Evolutionary conservation across 1,284 basidiomycete genomes (phyloP), one percentile per base, ranked within the genome.

Genomic region (Microbotryum lychnidis-dioicae): DNA sequence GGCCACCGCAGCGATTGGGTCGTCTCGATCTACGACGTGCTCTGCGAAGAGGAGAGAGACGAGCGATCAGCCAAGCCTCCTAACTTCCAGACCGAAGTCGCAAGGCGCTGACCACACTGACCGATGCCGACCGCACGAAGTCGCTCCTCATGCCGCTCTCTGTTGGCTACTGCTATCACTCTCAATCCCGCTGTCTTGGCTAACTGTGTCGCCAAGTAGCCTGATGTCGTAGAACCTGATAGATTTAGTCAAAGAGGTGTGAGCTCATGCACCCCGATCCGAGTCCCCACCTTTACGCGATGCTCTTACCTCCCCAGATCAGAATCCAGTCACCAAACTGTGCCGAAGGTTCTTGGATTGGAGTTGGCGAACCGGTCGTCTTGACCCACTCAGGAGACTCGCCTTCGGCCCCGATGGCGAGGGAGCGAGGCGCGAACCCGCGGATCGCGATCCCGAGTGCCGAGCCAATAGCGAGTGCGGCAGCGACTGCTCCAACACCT

Each of bases 241-340:
- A 18, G 21, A 14, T 33, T 14, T 9, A 42, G 5, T 54, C 44
- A 23, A 6, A n/a, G 20, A 51, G 23, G 23, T 16, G 12, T 42
- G 37, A 42, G 37, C 14, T 18, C 37, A 42, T 16, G 37, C 12
- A 16, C 9, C 16, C 14, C 37, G 5, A 18, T 42, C 16, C 37
- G 37, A 42, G 37, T 42, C 4, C 3, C 14, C 12, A 16, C 14
- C 6, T 42, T 42, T 42, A 12, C 37, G 33, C 12, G 47, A 57
- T 27, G 33, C 10, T 27, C 60, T 53, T 23, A 62, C 60, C 60
- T 50, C 61, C 61, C 61, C 61, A 62, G 18, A 62, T 54, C n/a
- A 62, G 25, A 3, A 62, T n/a, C n/a, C 42, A 62, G 3, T 62
- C 56, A 18, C 61, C 56, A 27, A 47, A 27, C 25, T 46, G 49